Evolutionary conservation across 2,329 filamentous ascomycete genomes (phyloP).

Genomic region (Trichoderma brevicompactum): DNA sequence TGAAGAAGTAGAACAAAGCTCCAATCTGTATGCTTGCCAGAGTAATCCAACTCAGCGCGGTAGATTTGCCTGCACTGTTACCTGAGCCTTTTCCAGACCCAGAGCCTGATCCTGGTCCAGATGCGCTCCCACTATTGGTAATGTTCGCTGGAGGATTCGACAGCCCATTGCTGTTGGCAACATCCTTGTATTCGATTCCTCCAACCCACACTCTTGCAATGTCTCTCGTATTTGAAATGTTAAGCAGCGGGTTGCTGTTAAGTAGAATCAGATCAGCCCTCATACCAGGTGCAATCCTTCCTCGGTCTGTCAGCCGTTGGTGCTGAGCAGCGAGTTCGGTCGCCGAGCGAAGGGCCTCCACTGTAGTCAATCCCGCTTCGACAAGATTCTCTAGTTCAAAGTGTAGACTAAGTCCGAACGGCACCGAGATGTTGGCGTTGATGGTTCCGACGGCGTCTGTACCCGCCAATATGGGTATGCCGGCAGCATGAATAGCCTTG

Average conservation of each 20-base stretch:
- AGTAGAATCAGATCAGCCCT: conserved; percentile 12
- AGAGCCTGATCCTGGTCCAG: background rate
- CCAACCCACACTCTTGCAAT: conserved; percentile 17
- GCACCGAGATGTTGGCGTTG: conserved; percentile 12
- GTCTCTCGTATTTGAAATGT: conserved; percentile 15
- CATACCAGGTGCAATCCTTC: conserved; percentile 11
- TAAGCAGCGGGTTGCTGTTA: conserved; percentile 5
- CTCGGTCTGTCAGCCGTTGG: conserved; percentile 4
- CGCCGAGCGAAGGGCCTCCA: conserved; percentile 11
- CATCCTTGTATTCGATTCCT: conserved; percentile 15
- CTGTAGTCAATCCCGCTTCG: conserved; percentile 1
- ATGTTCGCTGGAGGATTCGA: conserved; percentile 5
- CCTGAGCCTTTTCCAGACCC: background rate
- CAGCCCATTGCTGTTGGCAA: conserved; percentile 12
- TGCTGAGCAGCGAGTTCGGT: conserved; percentile 8
- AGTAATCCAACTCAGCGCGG: background rate
- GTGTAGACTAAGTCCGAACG: background rate
- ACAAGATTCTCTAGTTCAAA: conserved; percentile 23
- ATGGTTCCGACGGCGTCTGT: conserved; percentile 18
- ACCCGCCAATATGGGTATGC: conserved; percentile 19
- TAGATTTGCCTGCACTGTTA: background rate
- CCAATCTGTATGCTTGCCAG: background rate
- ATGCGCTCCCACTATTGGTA: background rate
- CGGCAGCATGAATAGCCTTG: conserved; percentile 8
- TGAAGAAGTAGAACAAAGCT: background rate